These are phyloP conservation scores for Leucocoprinus sp. DNA, from an alignment of 768 basidiomycete genomes.

Conservation along the genomic window DNA sequence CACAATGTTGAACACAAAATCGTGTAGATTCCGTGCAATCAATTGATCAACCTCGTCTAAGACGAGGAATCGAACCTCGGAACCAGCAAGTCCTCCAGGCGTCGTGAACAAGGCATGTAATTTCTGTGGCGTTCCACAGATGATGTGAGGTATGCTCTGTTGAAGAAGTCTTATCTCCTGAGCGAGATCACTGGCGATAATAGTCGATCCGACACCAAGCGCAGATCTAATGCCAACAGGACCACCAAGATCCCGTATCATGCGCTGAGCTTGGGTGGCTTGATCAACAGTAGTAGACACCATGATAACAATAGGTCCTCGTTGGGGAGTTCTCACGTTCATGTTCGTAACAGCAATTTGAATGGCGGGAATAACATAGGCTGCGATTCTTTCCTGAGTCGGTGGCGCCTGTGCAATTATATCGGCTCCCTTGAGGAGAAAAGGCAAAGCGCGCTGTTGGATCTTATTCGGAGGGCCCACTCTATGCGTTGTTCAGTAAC, in stretches of 20 bases:
- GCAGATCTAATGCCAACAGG: constrained; percentile 89
- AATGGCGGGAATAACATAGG: constrained; percentile 90
- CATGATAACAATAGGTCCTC: constrained; percentile 86
- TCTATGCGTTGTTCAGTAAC: constrained; percentile 28
- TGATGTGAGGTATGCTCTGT: constrained; percentile 89
- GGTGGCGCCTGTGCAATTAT: constrained; percentile 99
- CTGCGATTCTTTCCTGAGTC: constrained; percentile 96
- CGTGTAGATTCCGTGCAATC: constrained; percentile 94
- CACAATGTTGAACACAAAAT: constrained; percentile 89
- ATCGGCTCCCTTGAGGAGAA: constrained; percentile 87
- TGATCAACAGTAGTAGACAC: constrained; percentile 98
- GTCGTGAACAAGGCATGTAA: constrained; percentile 85
- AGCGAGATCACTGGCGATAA: constrained; percentile 48
- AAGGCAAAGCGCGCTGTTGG: constrained; percentile 93
- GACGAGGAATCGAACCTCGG: constrained; percentile 88
- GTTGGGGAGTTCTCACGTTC: constrained; percentile 40
- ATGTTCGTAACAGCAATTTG: constrained; percentile 71
- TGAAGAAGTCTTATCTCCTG: constrained; percentile 81
- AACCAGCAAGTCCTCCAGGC: constrained; percentile 67
- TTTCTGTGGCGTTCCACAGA: constrained; percentile 97
- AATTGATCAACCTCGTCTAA: constrained; percentile 98
- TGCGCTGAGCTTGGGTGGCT: constrained; percentile 92
- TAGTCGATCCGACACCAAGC: constrained; percentile 75
- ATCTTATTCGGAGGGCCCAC: constrained; percentile 99
- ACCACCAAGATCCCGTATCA: constrained; percentile 90